These are phyloP conservation scores for Arthrobotrys musiformis DNA, from an alignment of 2,329 filamentous ascomycete genomes.

Conservation along the genomic window DNA sequence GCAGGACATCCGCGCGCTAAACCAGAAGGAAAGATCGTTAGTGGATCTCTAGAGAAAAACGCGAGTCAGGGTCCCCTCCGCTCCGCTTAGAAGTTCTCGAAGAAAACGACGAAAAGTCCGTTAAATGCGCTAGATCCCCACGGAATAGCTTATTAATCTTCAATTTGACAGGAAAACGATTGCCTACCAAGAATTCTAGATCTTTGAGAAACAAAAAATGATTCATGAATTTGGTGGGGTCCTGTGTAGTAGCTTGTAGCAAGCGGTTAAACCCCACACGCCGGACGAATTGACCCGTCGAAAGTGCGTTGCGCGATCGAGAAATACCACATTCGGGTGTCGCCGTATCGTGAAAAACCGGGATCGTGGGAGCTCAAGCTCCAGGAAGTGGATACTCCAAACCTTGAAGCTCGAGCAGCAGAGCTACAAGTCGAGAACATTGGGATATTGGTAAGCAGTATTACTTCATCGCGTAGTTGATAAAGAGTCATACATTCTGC, in stretches of 20 bases:
- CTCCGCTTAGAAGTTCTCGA: neutral
- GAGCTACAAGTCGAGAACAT: neutral
- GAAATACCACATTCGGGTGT: constrained; percentile 17
- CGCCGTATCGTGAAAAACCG: constrained; percentile 7
- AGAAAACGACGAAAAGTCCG: too few relatives aligned
- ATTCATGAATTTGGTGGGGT: neutral
- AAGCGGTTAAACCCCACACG: neutral
- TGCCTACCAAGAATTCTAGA: neutral
- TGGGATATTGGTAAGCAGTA: constrained; percentile 6
- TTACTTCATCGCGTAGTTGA: neutral
- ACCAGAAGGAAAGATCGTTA: neutral
- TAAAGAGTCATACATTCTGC: constrained; percentile 23
- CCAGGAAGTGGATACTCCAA: neutral
- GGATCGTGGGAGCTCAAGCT: neutral
- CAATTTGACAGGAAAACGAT: neutral
- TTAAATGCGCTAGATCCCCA: neutral
- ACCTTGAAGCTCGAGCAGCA: neutral
- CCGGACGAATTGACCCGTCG: neutral
- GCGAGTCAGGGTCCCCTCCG: neutral
- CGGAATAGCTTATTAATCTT: neutral
- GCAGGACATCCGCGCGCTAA: neutral
- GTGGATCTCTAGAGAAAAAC: neutral
- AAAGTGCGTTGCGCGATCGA: constrained; percentile 2
- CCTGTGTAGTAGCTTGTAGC: too few relatives aligned
- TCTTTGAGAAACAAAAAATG: too few relatives aligned